Conservation (phyloP, 2,329 filamentous ascomycete species). For the Aureobasidium sp. region DNA sequence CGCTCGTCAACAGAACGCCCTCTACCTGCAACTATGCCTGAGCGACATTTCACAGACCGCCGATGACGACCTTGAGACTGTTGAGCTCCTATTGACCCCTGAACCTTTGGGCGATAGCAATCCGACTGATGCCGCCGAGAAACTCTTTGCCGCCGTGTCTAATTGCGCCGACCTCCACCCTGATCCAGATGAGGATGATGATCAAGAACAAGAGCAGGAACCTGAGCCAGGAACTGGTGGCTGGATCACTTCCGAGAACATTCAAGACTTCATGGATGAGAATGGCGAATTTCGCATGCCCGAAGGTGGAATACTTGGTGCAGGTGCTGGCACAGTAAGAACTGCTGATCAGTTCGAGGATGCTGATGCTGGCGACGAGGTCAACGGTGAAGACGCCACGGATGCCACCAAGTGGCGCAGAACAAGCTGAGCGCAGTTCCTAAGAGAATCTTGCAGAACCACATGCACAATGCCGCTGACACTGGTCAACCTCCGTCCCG, state of each 20-base stretch:
- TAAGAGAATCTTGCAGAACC: too few relatives aligned
- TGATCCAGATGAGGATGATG: constrained; percentile 52
- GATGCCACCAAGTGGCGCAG: constrained; percentile 48
- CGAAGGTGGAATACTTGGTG: constrained; percentile 41
- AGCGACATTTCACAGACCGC: constrained; percentile 50
- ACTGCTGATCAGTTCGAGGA: constrained; percentile 42
- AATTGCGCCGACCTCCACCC: constrained; percentile 71
- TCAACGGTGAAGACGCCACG: constrained; percentile 22
- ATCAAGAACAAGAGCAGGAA: constrained; percentile 47
- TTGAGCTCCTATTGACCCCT: constrained; percentile 63
- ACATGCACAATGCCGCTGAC: background rate
- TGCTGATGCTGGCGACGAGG: constrained; percentile 27
- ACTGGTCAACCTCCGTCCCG: background rate
- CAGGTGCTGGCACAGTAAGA: constrained; percentile 28
- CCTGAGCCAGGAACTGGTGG: constrained; percentile 67
- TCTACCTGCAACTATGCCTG: constrained; percentile 65
- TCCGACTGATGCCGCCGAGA: constrained; percentile 32
- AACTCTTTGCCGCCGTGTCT: constrained; percentile 63
- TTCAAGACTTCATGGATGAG: constrained; percentile 73
- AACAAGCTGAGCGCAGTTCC: constrained; percentile 34
- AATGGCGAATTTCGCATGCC: constrained; percentile 74
- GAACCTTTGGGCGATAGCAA: background rate
- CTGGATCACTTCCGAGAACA: constrained; percentile 90
- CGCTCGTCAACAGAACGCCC: constrained; percentile 56
- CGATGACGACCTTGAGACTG: constrained; percentile 56